phyloP scores from a whole-genome alignment of 805 yeast genomes.

The Lipomyces japonicus region DNA sequence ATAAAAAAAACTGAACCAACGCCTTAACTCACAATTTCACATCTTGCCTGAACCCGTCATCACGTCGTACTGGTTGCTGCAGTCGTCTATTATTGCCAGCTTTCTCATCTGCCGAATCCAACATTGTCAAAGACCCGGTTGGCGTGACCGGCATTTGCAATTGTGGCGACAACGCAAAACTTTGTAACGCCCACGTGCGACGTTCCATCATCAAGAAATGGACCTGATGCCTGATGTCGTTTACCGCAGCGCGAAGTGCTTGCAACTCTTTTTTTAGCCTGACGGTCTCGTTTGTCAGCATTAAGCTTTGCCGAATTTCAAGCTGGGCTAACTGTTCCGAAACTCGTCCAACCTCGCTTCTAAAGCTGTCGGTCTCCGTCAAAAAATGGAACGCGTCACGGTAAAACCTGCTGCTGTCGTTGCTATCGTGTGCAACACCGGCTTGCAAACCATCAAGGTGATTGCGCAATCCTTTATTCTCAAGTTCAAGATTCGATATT shows the following conservation, averaged over 20 bases:
- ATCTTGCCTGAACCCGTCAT: slow-evolving; percentile 22
- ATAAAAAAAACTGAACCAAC: slow-evolving; percentile 4
- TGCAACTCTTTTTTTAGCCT: slow-evolving; percentile 37
- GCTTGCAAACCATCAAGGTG: slow-evolving; percentile 30
- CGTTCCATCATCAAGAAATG: slow-evolving; percentile 36
- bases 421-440: slow-evolving; percentile 8
- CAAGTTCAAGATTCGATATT: slow-evolving; percentile 34
- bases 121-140: background rate
- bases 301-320: slow-evolving; percentile 36
- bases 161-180: background rate
- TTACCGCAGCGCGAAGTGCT: slow-evolving; percentile 34
- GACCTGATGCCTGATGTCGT: slow-evolving; percentile 39
- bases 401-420: slow-evolving; percentile 10
- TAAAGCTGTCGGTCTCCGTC: slow-evolving; percentile 38
- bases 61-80: slow-evolving; percentile 3
- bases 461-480: slow-evolving; percentile 35
- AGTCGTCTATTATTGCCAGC: too few relatives aligned
- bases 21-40: slow-evolving; percentile 15
- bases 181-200: slow-evolving; percentile 27
- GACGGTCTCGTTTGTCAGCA: slow-evolving; percentile 37
- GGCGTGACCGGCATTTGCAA: background rate
- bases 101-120: background rate
- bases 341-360: slow-evolving; percentile 37
- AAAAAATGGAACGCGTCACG: slow-evolving; percentile 32
- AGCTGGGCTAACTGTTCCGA: slow-evolving; percentile 34